Evolutionary conservation across 73 alveolate species (phyloP), one percentile per base, ranked within the genome.

Genomic region (Paramecium primaurelia): DNA sequence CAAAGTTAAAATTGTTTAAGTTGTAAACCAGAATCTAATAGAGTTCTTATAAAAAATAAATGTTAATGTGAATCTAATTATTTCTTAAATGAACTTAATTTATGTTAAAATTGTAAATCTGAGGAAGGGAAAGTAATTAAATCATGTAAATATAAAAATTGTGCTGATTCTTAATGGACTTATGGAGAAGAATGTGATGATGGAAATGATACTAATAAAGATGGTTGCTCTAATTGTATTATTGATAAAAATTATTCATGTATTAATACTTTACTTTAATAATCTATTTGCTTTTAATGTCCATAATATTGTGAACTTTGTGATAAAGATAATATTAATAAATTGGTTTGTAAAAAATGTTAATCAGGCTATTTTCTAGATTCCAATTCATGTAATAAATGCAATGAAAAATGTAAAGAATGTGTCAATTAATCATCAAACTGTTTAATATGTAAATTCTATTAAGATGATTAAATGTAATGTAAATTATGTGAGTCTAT

Each of bases 161-260:
- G 92, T 22, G 71, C 86, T 12, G 92, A 86, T 58, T 86, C 80
- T 47, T 51, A 58, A 58, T 51, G 45, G 64, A 37, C 36, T 8
- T 86, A 30, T 12, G 77, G 77, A 18, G 92, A 77, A 85, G 94
- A 85, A 59, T 95, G 98, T 45, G 98, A 95, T 47, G 98, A 95
- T 92, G 98, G 98, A 2, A 95, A 95, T 85, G 26, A 30, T 7
- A 71, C 49, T 20, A 71, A 49, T 75, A 93, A 92, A 26, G 98
- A 95, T 92, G 98, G 98, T 38, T 95, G 98, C 49, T 68, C 91
- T 30, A 16, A 73, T 30, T 93, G 98, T 36, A 22, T 26, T 22
- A 36, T 93, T 16, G 98, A 95, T 58, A 54, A 49, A 10, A 10
- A 86, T 18, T 58, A 18, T 47, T 45, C 68, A 54, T 86, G 92